Evolutionary conservation across 2,329 filamentous ascomycete genomes (phyloP).

Genomic region (Nigrograna mackinnonii): DNA sequence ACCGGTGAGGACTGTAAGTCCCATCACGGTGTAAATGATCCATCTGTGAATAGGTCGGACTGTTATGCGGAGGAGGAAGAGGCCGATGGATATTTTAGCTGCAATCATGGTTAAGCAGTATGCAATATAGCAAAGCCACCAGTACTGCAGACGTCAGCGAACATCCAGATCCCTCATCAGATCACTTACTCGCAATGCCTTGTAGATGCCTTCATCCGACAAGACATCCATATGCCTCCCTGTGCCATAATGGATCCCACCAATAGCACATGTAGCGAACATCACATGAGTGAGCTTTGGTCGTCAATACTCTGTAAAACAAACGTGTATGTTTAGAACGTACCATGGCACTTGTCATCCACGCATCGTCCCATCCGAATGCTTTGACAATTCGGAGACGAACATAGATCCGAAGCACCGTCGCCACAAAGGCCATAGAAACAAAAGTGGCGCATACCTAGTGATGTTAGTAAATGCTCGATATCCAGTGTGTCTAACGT

Average conservation of each 20-base stretch:
- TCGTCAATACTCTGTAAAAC: neutral
- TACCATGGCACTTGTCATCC: slow-evolving; percentile 34
- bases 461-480: slow-evolving; percentile 9
- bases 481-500: slow-evolving; percentile 12
- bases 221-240: slow-evolving; percentile 33
- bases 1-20: slow-evolving; percentile 38
- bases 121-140: slow-evolving; percentile 39
- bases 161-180: neutral
- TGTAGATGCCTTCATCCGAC: slow-evolving; percentile 21
- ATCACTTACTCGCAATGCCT: slow-evolving; percentile 30
- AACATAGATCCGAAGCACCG: slow-evolving; percentile 45
- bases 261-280: slow-evolving; percentile 34
- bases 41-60: slow-evolving; percentile 28
- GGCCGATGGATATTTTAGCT: slow-evolving; percentile 35
- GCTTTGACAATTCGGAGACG: slow-evolving; percentile 44
- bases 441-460: slow-evolving; percentile 42
- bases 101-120: slow-evolving; percentile 36
- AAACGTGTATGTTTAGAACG: slow-evolving; percentile 3
- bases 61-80: slow-evolving; percentile 39
- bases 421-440: slow-evolving; percentile 42
- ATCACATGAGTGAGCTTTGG: slow-evolving; percentile 27
- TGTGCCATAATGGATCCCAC: slow-evolving; percentile 34
- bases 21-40: slow-evolving; percentile 44
- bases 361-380: slow-evolving; percentile 39
- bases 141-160: slow-evolving; percentile 22